A percentile compares a stretch with the other conserved stretches of the same genome.
phyloP scores from a whole-genome alignment of 1,284 basidiomycete species.

The Boletellus deceptivus region DNA sequence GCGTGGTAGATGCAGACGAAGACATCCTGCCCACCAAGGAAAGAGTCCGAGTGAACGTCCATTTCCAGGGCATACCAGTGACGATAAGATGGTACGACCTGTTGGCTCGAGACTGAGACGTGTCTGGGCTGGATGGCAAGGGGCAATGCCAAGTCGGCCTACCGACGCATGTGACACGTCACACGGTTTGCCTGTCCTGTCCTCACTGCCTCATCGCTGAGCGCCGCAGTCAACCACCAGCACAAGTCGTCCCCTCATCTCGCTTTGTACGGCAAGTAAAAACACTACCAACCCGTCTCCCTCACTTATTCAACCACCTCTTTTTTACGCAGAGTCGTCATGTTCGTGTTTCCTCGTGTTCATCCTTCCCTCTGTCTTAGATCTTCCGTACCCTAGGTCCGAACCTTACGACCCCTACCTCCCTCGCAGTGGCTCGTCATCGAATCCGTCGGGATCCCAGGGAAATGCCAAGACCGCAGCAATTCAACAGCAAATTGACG shows the following conservation, averaged over 20 bases:
- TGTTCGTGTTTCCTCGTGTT: slow-evolving; percentile 23
- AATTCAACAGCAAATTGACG: slow-evolving; percentile 93
- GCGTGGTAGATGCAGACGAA: too few species aligned
- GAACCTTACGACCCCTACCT: slow-evolving; percentile 97
- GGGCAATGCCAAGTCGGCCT: too few species aligned
- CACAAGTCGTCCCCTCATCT: slow-evolving; percentile 8
- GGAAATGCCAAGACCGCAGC: slow-evolving; percentile 83
- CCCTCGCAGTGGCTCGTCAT: slow-evolving; percentile 72
- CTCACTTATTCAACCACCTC: neutral
- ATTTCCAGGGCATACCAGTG: too few species aligned
- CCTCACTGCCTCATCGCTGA: slow-evolving; percentile 2
- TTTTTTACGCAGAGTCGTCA: slow-evolving; percentile 16
- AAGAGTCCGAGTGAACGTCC: too few species aligned
- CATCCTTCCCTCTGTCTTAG: slow-evolving; percentile 3
- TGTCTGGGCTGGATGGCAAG: too few species aligned
- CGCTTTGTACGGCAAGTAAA: slow-evolving; percentile 18
- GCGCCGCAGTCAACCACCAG: slow-evolving; percentile 22
- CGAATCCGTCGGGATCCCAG: slow-evolving; percentile 49
- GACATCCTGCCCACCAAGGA: too few species aligned
- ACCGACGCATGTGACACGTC: slow-evolving; percentile 11
- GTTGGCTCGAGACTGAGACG: too few species aligned
- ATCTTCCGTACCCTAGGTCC: slow-evolving; percentile 53
- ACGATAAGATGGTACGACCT: too few species aligned
- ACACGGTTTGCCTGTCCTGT: slow-evolving; percentile 11
- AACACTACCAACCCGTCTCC: neutral